Evolutionary conservation across 164 flowering plant species (phyloP).

Genomic region (Pachysandra terminalis): DNA sequence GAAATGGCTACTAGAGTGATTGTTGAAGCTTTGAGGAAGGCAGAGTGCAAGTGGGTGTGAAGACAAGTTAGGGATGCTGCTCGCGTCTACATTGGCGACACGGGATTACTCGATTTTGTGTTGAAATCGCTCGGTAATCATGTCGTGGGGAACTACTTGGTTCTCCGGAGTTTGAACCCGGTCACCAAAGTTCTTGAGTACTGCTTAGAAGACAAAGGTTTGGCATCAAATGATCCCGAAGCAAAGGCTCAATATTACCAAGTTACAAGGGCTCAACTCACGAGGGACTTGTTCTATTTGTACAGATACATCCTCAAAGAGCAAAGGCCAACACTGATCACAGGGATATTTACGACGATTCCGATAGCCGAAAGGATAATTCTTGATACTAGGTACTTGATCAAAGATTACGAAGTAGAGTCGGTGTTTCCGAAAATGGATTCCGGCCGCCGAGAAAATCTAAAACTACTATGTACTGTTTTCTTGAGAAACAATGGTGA

Average conservation of each 20-base stretch:
- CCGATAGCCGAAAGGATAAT: conserved; percentile 56
- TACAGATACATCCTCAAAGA: conserved; percentile 55
- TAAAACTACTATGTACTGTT: conserved; percentile 50
- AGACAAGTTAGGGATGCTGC: conserved; percentile 96
- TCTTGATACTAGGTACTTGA: conserved; percentile 64
- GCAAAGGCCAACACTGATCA: conserved; percentile 21
- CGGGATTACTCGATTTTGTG: conserved; percentile 86
- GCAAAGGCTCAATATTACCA: conserved; percentile 24
- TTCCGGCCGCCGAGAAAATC: conserved; percentile 19
- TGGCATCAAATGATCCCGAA: conserved; percentile 17
- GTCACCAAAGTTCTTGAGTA: conserved; percentile 93
- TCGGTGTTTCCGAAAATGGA: conserved; percentile 13
- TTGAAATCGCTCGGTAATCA: conserved; percentile 90
- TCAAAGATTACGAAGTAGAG: conserved; percentile 49
- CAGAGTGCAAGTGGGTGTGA: conserved; percentile 73
- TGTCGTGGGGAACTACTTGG: conserved; percentile 71
- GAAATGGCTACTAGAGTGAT: conserved; percentile 85
- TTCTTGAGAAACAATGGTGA: conserved; percentile 21
- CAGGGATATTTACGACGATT: conserved; percentile 32
- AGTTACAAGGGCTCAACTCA: conserved; percentile 47
- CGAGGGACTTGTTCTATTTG: conserved; percentile 56
- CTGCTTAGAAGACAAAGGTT: conserved; percentile 59
- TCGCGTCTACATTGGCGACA: conserved; percentile 82
- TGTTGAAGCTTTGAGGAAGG: conserved; percentile 65
- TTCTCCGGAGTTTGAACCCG: conserved; percentile 81